Percentiles rank a stretch among this genome's conserved stretches.
Conservation (phyloP, 805 yeast species). For the Ogataea saltuana region DNA sequence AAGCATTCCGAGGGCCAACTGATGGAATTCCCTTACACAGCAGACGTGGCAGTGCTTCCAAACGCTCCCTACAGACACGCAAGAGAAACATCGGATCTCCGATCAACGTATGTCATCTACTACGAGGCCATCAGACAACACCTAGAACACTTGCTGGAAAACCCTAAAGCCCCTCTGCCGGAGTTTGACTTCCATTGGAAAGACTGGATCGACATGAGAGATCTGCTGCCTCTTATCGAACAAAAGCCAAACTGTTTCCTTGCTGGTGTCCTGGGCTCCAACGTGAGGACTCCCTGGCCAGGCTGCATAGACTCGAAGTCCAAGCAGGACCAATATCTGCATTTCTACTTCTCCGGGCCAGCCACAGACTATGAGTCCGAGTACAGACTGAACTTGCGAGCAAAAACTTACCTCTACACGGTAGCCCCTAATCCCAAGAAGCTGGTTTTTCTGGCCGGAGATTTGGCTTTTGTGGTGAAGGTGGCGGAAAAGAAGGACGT, state of each 20-base stretch:
- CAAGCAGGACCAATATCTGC: conserved; percentile 23
- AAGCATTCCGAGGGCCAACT: conserved; percentile 15
- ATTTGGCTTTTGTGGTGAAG: conserved; percentile 41
- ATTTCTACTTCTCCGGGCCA: conserved; percentile 29
- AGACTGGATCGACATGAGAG: conserved; percentile 54
- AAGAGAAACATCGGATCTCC: conserved; percentile 37
- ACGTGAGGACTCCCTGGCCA: conserved; percentile 42
- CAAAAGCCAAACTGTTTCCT: conserved; percentile 46
- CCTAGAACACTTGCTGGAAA: conserved; percentile 24
- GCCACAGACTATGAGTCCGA: conserved; percentile 38
- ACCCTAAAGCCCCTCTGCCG: conserved; percentile 36
- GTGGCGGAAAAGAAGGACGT: conserved; percentile 35
- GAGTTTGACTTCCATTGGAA: conserved; percentile 52
- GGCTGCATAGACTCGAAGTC: conserved; percentile 37
- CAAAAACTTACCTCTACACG: conserved; percentile 44
- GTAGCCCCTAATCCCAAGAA: conserved; percentile 47
- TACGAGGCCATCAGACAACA: conserved; percentile 36
- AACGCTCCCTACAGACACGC: conserved; percentile 41
- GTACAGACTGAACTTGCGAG: conserved; percentile 40
- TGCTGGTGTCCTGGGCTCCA: conserved; percentile 45
- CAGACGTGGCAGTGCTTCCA: conserved; percentile 37
- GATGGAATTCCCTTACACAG: conserved; percentile 34
- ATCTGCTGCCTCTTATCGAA: conserved; percentile 38
- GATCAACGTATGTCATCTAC: conserved; percentile 37
- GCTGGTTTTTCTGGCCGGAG: conserved; percentile 43